Evolutionary conservation across 2,329 filamentous ascomycete species (phyloP).

Genomic region (Pezicula radicicola): DNA sequence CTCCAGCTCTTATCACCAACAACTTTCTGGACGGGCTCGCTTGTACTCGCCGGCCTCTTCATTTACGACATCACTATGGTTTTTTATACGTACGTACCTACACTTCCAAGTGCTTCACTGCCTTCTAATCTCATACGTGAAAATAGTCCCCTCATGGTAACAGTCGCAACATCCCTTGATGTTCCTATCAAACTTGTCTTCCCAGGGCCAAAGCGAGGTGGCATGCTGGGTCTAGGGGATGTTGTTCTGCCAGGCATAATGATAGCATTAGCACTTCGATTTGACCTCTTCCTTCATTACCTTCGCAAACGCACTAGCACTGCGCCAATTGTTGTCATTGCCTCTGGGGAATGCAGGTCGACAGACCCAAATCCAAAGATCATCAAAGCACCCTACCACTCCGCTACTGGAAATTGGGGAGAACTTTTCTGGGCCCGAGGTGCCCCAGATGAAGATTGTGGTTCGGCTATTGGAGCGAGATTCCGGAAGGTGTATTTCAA

Average conservation of each 20-base stretch:
- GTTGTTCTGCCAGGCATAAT: constrained; percentile 91
- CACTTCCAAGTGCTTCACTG: background rate
- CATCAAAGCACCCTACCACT: constrained; percentile 45
- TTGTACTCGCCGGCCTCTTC: constrained; percentile 78
- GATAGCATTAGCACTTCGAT: constrained; percentile 83
- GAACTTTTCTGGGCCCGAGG: constrained; percentile 71
- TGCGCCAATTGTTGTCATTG: constrained; percentile 23
- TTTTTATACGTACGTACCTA: constrained; percentile 66
- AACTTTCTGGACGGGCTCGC: constrained; percentile 76
- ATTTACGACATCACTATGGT: constrained; percentile 95
- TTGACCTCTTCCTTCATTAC: constrained; percentile 86
- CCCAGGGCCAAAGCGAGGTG: constrained; percentile 57
- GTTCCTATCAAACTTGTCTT: constrained; percentile 92
- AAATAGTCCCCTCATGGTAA: constrained; percentile 75
- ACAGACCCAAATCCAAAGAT: constrained; percentile 32
- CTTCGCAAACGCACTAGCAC: constrained; percentile 47
- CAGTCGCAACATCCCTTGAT: constrained; percentile 84
- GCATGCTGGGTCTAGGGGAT: constrained; percentile 92
- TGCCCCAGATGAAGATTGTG: constrained; percentile 22
- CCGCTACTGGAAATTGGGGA: constrained; percentile 74
- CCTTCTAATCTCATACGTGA: constrained; percentile 1
- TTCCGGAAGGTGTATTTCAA: constrained; percentile 88
- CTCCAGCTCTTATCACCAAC: constrained; percentile 85
- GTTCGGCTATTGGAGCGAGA: constrained; percentile 23
- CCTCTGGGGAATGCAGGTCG: constrained; percentile 22